Evolutionary conservation across 176 grass and related monocot genomes (phyloP).

Genomic region (Chloris gayana): DNA sequence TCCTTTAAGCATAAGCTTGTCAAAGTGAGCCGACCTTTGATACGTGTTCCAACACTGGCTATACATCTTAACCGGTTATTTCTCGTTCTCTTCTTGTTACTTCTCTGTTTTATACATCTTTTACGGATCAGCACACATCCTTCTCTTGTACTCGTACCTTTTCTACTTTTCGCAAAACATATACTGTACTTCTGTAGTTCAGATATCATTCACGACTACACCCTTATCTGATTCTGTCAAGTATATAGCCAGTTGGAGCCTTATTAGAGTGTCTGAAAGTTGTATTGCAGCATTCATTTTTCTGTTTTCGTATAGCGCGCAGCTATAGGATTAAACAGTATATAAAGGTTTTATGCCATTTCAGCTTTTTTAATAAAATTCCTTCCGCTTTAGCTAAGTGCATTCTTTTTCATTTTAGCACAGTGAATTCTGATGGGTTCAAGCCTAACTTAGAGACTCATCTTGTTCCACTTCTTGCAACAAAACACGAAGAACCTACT

Average conservation of each 20-base stretch:
- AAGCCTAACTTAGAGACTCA: constrained; percentile 95
- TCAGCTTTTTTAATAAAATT: neutral
- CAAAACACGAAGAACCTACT: constrained; percentile 67
- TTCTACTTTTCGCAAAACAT: neutral
- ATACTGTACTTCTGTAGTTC: constrained; percentile 2
- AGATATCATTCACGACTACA: neutral
- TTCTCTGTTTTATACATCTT: neutral
- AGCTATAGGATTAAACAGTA: neutral
- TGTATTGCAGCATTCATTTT: neutral
- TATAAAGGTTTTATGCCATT: neutral
- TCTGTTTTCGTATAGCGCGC: neutral
- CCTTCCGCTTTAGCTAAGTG: constrained; percentile 36
- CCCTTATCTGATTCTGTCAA: neutral
- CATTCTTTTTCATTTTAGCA: constrained; percentile 62
- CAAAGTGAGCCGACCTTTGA: constrained; percentile 78
- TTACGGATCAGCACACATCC: neutral
- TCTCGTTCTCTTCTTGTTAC: constrained; percentile 41
- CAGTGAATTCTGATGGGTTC: constrained; percentile 96
- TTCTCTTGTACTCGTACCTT: neutral
- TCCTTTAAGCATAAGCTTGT: constrained; percentile 86
- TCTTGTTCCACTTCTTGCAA: constrained; percentile 88
- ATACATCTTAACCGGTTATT: constrained; percentile 98
- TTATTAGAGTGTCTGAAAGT: neutral
- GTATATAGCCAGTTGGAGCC: no score
- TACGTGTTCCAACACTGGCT: constrained; percentile 89